A percentile compares a stretch with the other conserved stretches of the same genome.
Conservation (phyloP, 2,329 filamentous ascomycete species). For the Aspergillus brasiliensis region DNA sequence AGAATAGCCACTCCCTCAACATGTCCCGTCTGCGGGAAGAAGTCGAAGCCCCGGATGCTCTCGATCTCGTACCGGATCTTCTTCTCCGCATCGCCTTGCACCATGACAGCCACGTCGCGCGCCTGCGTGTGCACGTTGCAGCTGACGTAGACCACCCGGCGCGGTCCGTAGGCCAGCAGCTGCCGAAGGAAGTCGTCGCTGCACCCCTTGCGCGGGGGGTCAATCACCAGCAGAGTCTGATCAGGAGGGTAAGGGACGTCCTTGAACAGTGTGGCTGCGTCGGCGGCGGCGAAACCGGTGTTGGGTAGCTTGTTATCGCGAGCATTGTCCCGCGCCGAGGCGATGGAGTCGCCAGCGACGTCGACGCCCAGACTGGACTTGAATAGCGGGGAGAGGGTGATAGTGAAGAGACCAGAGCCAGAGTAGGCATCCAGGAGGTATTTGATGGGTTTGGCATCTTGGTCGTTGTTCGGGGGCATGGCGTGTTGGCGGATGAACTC, state of each 20-base stretch:
- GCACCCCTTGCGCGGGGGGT: constrained; percentile 95
- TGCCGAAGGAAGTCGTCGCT: constrained; percentile 82
- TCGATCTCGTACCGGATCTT: constrained; percentile 75
- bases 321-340: constrained; percentile 77
- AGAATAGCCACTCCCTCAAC: constrained; percentile 67
- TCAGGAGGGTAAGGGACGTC: constrained; percentile 72
- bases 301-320: constrained; percentile 72
- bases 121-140: constrained; percentile 99
- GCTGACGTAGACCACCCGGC: constrained; percentile 86
- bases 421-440: constrained; percentile 98
- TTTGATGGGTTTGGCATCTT: constrained; percentile 58
- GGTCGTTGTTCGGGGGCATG: constrained; percentile 52
- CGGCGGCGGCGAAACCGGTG: constrained; percentile 84
- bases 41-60: constrained; percentile 89
- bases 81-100: constrained; percentile 60
- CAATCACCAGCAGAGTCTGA: constrained; percentile 90
- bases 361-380: constrained; percentile 83
- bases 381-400: constrained; percentile 85
- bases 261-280: constrained; percentile 81
- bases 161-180: constrained; percentile 74
- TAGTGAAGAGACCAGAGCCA: constrained; percentile 94
- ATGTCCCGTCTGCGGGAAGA: constrained; percentile 85
- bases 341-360: constrained; percentile 77
- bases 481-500: constrained; percentile 82
- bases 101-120: constrained; percentile 83